Percentiles rank a stretch among this genome's conserved stretches.
These are phyloP conservation scores for Sugiyamaella americana DNA, from an alignment of 805 yeast species.

Conservation along the genomic window DNA sequence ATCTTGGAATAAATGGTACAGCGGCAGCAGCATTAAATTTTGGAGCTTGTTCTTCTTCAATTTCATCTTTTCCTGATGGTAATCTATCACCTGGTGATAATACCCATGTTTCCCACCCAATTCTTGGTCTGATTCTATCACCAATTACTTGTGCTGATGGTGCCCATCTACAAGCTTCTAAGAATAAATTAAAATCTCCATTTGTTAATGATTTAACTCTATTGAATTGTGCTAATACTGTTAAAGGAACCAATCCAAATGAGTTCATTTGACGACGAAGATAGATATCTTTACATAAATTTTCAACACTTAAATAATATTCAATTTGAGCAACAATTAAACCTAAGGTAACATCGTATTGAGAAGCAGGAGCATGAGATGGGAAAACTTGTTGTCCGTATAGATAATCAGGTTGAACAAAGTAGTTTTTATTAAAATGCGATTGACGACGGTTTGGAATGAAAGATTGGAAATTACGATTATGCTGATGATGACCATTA, in stretches of 20 bases:
- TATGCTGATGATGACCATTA: background rate
- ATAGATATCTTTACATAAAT: slow-evolving; percentile 76
- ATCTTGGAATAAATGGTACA: slow-evolving; percentile 33
- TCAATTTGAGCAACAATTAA: slow-evolving; percentile 59
- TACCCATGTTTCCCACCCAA: slow-evolving; percentile 62
- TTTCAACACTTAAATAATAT: slow-evolving; percentile 85
- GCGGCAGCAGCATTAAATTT: slow-evolving; percentile 33
- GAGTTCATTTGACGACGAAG: slow-evolving; percentile 76
- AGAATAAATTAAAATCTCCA: slow-evolving; percentile 47
- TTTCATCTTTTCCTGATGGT: slow-evolving; percentile 42
- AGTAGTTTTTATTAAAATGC: slow-evolving; percentile 18
- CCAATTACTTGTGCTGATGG: slow-evolving; percentile 48
- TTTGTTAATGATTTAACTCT: slow-evolving; percentile 63
- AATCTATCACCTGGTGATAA: slow-evolving; percentile 48
- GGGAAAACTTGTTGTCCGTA: slow-evolving; percentile 13
- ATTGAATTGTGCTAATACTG: slow-evolving; percentile 61
- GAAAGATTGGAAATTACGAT: slow-evolving; percentile 8
- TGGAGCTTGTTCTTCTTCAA: slow-evolving; percentile 8
- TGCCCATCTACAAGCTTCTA: slow-evolving; percentile 50
- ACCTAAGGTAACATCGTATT: slow-evolving; percentile 22
- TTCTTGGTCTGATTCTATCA: slow-evolving; percentile 54
- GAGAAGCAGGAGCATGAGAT: slow-evolving; percentile 16
- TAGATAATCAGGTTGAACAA: slow-evolving; percentile 10
- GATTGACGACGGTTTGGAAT: slow-evolving; percentile 13
- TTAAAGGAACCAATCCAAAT: slow-evolving; percentile 65